Evolutionary conservation across 2,329 filamentous ascomycete species (phyloP), one percentile per base, ranked within the genome.

Genomic region (Huntiella abstrusa): DNA sequence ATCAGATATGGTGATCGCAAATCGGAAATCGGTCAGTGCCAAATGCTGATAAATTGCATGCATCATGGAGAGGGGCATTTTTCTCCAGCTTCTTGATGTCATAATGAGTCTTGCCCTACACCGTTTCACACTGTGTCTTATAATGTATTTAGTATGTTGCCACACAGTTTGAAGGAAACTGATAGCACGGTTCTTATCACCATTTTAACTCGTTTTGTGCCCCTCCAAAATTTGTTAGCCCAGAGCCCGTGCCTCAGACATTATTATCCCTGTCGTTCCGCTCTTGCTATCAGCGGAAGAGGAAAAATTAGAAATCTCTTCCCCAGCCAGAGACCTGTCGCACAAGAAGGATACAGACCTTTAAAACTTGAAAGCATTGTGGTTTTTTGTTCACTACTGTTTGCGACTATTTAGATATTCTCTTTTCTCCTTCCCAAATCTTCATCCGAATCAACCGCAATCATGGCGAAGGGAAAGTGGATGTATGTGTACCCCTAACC

Each of bases 381-480:
- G 8, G 3, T 28, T 28, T 28, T 28, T 7, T 7, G 10, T 28
- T 28, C 2, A 28, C 22, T 28, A 4, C 8, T 28, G 22, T 4
- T 28, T 28, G 7, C 22, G 22, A 28, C 22, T 3, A 28, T 28
- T 28, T 10, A 28, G 22, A 28, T 28, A 28, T 28, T 28, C 6
- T 28, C 22, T 28, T 28, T 28, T 7, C 22, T 28, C 8, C 22
- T 3, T 3, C 22, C 6, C 22, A 28, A 28, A 28, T 28, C 7
- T 28, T 28, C 22, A 28, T 40, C 7, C 6, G 8, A 28, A 7
- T n/a, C n/a, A 33, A 43, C 15, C 41, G 38, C 50, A 66, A 80
- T 68, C 41, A 88, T 88, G 83, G 72, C 80, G 56, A 75, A 73
- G 55, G 77, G 75, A 63, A 77, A 79, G 67, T 84, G 81, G 74